Evolutionary conservation across 1,284 basidiomycete species (phyloP).

Genomic region (Austroboletus novae-zelandiae): DNA sequence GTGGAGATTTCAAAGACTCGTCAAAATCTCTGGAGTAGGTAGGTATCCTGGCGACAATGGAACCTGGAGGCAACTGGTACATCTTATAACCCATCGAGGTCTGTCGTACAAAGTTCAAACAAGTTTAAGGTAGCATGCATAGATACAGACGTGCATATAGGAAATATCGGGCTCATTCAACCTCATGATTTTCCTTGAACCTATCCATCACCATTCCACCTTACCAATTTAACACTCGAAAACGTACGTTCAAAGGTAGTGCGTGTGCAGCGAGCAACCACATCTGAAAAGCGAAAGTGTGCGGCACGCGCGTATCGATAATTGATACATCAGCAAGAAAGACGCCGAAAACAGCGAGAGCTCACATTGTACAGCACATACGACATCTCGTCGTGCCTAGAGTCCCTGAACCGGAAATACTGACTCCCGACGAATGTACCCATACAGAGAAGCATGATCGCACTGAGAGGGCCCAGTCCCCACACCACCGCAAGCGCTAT

Average conservation of each 20-base stretch:
- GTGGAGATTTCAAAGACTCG: no score
- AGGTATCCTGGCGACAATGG: no score
- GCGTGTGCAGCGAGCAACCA: conserved; percentile 11
- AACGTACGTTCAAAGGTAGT: conserved; percentile 7
- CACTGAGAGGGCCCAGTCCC: conserved; percentile 10
- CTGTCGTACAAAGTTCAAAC: no score
- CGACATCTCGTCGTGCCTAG: conserved; percentile 13
- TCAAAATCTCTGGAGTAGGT: no score
- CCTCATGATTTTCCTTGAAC: no score
- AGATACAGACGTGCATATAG: no score
- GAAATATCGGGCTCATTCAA: no score
- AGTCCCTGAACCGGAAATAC: conserved; percentile 13
- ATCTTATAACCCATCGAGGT: no score
- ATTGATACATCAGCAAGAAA: neutral
- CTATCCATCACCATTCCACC: no score
- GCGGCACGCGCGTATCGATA: neutral
- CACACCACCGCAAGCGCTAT: conserved; percentile 13
- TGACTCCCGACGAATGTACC: conserved; percentile 16
- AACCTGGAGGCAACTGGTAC: no score
- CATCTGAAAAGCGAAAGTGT: neutral
- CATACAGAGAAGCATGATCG: conserved; percentile 9
- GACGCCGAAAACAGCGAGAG: neutral
- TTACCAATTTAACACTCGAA: conserved; percentile 7
- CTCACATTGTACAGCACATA: conserved; percentile 23
- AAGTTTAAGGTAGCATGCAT: no score